Conservation (phyloP, 228 moss, liverwort and hornwort species). For the Sphagnum magellanicum region DNA sequence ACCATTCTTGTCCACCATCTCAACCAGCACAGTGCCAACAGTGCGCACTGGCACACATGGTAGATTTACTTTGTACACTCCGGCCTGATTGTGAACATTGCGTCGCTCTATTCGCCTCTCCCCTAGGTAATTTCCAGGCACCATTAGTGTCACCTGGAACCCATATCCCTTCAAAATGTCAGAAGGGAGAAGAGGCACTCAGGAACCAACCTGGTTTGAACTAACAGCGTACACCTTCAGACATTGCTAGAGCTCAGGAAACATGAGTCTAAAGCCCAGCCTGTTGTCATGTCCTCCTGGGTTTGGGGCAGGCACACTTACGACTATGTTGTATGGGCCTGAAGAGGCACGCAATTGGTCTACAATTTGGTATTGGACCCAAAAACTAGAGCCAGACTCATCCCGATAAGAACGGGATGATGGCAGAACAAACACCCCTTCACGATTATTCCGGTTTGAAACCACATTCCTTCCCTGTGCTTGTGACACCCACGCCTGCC, state of each 20-base stretch:
- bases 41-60: conserved; percentile 74
- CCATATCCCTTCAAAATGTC: neutral
- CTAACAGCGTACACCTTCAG: too few species aligned
- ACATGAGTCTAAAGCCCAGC: neutral
- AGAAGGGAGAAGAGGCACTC: neutral
- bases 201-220: too few species aligned
- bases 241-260: neutral
- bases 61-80: conserved; percentile 56
- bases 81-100: conserved; percentile 49
- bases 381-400: conserved; percentile 85
- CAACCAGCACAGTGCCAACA: conserved; percentile 64
- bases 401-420: conserved; percentile 71
- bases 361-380: conserved; percentile 82
- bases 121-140: conserved; percentile 88
- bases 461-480: conserved; percentile 91
- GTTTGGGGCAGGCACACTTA: conserved; percentile 15
- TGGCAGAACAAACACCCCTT: conserved; percentile 69
- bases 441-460: conserved; percentile 64
- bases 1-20: conserved; percentile 91
- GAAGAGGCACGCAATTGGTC: conserved; percentile 49
- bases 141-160: conserved; percentile 57
- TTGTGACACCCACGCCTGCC: conserved; percentile 83
- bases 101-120: conserved; percentile 41
- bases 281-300: too few species aligned
- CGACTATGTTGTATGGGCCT: conserved; percentile 65